Evolutionary conservation across 306 rosid species (phyloP).

Genomic region (Begonia fuchsioides): DNA sequence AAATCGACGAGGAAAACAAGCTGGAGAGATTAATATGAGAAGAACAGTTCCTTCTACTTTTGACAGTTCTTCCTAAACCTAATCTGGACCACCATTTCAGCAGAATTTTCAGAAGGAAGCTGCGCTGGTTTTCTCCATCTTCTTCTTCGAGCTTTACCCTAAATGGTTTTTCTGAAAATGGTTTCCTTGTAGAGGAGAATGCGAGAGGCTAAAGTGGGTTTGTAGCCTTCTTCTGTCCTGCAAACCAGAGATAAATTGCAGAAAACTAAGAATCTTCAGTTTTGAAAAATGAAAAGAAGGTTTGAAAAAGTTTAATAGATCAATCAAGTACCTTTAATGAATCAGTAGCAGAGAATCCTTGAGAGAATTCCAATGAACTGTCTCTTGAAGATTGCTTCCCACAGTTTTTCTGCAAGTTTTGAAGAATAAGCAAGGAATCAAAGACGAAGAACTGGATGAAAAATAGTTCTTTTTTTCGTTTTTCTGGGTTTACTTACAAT

Average conservation of each 20-base stretch:
- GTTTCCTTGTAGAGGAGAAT: constrained; percentile 41
- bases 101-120: too few relatives aligned
- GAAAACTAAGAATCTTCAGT: not conserved
- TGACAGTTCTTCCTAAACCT: too few relatives aligned
- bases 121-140: too few relatives aligned
- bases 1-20: too few relatives aligned
- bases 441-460: too few relatives aligned
- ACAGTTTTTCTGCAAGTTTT: constrained; percentile 33
- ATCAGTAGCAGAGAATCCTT: constrained; percentile 69
- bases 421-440: too few relatives aligned
- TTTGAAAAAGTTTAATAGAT: not conserved
- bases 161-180: constrained; percentile 47
- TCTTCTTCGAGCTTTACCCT: too few relatives aligned
- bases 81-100: too few relatives aligned
- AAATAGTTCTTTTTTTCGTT: too few relatives aligned
- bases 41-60: too few relatives aligned
- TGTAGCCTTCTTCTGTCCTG: constrained; percentile 64
- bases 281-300: not conserved
- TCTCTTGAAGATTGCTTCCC: constrained; percentile 1
- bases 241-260: constrained; percentile 10
- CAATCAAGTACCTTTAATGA: constrained; percentile 35
- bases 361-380: constrained; percentile 49
- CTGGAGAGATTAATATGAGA: too few relatives aligned
- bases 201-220: constrained; percentile 42
- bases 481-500: constrained; percentile 28